Percentiles rank a stretch among this genome's conserved stretches.
Conservation (phyloP, 2,329 filamentous ascomycete species). For the Sphaerulina vaccinii region DNA sequence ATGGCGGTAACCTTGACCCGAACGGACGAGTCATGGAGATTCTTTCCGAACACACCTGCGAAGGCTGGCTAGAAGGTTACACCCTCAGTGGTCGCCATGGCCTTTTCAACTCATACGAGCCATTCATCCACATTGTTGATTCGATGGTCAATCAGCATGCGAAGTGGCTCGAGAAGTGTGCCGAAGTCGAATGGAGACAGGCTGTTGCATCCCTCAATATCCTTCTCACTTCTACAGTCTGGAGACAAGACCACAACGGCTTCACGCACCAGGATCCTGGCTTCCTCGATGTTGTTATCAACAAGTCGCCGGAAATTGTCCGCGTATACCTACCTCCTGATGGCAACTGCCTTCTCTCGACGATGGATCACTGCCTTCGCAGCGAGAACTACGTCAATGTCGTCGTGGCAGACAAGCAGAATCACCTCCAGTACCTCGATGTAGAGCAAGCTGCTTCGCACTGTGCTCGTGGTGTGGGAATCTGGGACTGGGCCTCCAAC, state of each 20-base stretch:
- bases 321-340: conserved; percentile 80
- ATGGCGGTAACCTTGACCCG: conserved; percentile 70
- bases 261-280: conserved; percentile 81
- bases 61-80: conserved; percentile 80
- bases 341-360: conserved; percentile 72
- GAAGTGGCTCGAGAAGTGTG: conserved; percentile 80
- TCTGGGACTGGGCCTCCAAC: conserved; percentile 75
- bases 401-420: conserved; percentile 75
- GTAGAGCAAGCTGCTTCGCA: conserved; percentile 72
- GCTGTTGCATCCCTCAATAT: conserved; percentile 76
- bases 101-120: conserved; percentile 77
- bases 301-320: conserved; percentile 77
- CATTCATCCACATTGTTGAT: conserved; percentile 79
- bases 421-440: conserved; percentile 71
- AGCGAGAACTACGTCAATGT: conserved; percentile 79
- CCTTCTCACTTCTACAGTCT: conserved; percentile 73
- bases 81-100: conserved; percentile 72
- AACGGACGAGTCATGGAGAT: conserved; percentile 79
- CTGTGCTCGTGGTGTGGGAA: conserved; percentile 75
- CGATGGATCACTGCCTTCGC: conserved; percentile 72
- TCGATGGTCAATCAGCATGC: conserved; percentile 85
- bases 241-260: conserved; percentile 80
- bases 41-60: conserved; percentile 75
- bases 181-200: conserved; percentile 75
- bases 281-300: conserved; percentile 75